phyloP scores from a whole-genome alignment of 495 filamentous ascomycete species.

The Cercophora newfieldiana region DNA sequence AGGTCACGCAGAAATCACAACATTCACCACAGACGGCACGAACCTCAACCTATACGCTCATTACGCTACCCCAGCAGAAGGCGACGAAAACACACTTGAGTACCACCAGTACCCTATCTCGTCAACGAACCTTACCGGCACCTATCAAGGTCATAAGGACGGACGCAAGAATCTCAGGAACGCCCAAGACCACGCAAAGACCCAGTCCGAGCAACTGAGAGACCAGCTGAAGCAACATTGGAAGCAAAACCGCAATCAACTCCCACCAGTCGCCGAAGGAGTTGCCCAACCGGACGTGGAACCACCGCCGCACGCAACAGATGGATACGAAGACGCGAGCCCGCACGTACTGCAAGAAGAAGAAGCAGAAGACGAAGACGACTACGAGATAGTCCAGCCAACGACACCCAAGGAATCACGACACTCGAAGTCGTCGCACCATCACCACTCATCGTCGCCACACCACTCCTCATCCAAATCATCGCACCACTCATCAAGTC shows the following conservation, averaged over 20 bases:
- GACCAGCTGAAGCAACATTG: background rate
- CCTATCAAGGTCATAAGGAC: conserved; percentile 23
- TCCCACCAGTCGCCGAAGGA: conserved; percentile 24
- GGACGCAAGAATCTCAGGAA: conserved; percentile 29
- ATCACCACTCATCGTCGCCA: too few species aligned
- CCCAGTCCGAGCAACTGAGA: conserved; percentile 21
- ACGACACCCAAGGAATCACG: background rate
- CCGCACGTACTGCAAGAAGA: too few species aligned
- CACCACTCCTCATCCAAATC: background rate
- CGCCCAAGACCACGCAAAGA: conserved; percentile 27
- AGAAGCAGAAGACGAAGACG: conserved; percentile 26
- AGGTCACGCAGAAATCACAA: conserved; percentile 30
- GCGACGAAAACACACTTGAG: conserved; percentile 27
- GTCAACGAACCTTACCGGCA: conserved; percentile 23
- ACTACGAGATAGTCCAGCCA: conserved; percentile 17
- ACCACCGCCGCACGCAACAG: too few species aligned
- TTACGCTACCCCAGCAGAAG: conserved; percentile 25
- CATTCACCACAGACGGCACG: conserved; percentile 33
- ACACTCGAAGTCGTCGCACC: conserved; percentile 1
- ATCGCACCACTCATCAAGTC: conserved; percentile 1
- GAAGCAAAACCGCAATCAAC: background rate
- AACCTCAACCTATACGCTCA: conserved; percentile 31
- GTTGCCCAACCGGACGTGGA: conserved; percentile 27
- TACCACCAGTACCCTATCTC: conserved; percentile 32
- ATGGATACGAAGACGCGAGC: conserved; percentile 25